Conservation (phyloP, 2,329 filamentous ascomycete species). For the Colletotrichum horii region DNA sequence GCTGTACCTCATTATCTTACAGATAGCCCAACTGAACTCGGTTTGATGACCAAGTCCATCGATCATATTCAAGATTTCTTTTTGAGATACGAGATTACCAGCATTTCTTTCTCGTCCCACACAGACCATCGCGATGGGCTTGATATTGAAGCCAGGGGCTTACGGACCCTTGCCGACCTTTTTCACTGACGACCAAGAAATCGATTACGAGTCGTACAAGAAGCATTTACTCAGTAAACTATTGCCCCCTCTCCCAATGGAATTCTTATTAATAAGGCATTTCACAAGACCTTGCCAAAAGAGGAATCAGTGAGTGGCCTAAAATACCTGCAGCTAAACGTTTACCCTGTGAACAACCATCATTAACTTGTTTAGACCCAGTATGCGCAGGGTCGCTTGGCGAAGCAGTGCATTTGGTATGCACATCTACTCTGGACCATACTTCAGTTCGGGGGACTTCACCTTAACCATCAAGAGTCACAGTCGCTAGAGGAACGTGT, state of each 20-base stretch:
- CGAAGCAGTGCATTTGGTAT: neutral
- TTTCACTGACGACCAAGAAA: neutral
- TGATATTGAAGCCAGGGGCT: neutral
- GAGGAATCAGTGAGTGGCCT: neutral
- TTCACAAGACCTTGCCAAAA: neutral
- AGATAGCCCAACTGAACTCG: neutral
- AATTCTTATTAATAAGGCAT: neutral
- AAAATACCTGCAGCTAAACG: neutral
- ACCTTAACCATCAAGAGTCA: neutral
- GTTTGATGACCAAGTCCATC: neutral
- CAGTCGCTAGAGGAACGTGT: neutral
- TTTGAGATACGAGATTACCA: neutral
- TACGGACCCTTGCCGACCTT: neutral
- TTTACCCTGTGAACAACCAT: neutral
- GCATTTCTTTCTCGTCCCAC: neutral
- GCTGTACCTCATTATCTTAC: neutral
- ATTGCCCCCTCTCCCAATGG: neutral
- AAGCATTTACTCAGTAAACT: neutral
- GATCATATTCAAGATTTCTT: neutral
- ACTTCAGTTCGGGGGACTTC: neutral
- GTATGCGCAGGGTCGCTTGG: neutral
- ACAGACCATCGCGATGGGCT: neutral
- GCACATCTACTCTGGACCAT: neutral
- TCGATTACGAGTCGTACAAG: neutral
- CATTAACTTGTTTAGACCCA: neutral